phyloP scores from a whole-genome alignment of 306 rosid genomes.

The Dalbergia cochinchinensis region DNA sequence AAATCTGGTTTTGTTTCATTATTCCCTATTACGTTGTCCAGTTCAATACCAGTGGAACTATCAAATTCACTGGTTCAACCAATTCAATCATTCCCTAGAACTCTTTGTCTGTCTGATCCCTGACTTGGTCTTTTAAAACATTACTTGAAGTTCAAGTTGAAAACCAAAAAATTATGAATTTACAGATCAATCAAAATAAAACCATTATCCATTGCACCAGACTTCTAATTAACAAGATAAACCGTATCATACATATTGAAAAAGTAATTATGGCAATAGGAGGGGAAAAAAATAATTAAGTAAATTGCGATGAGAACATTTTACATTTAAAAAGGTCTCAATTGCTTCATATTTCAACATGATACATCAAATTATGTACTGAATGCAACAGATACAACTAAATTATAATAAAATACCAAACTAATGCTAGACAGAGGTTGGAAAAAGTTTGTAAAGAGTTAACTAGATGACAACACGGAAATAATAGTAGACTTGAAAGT shows the following conservation, averaged over 20 bases:
- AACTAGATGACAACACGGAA: neutral
- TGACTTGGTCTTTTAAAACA: neutral
- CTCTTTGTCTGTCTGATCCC: neutral
- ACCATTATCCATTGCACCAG: constrained; percentile 21
- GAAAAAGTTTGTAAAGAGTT: neutral
- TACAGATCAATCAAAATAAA: constrained; percentile 17
- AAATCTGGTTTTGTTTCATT: neutral
- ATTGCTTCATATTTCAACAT: neutral
- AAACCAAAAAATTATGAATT: constrained; percentile 6
- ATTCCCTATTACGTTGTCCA: too few species aligned
- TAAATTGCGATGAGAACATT: neutral
- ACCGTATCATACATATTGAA: constrained; percentile 1
- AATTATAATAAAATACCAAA: neutral
- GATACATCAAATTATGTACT: neutral
- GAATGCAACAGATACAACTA: neutral
- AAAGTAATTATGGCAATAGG: neutral
- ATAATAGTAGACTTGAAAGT: neutral
- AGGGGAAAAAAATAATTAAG: neutral
- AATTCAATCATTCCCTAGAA: neutral
- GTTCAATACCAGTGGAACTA: too few species aligned
- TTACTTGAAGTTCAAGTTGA: neutral
- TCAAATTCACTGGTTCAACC: too few species aligned
- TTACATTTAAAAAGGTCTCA: neutral
- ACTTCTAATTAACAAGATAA: constrained; percentile 10
- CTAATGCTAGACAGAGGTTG: neutral